Percentiles rank a stretch among this genome's conserved stretches.
phyloP scores from a whole-genome alignment of 176 grass and related monocot genomes.

The Musa beccarii region DNA sequence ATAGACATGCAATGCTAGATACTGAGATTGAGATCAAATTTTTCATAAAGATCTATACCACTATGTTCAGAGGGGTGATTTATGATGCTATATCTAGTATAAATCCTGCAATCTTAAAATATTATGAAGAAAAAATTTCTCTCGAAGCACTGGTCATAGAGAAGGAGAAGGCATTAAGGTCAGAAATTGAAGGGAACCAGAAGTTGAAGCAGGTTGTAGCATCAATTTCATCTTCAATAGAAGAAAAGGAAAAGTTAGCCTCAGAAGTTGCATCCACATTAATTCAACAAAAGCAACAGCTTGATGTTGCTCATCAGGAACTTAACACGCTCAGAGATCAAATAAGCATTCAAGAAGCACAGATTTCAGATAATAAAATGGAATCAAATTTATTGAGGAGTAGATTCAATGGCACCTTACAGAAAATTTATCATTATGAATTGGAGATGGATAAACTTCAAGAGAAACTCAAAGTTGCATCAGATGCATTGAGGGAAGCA shows the following conservation, averaged over 20 bases:
- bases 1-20: conserved; percentile 36
- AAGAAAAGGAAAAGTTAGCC: conserved; percentile 51
- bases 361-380: conserved; percentile 44
- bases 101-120: conserved; percentile 22
- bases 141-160: conserved; percentile 36
- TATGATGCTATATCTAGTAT: neutral
- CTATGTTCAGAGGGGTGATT: conserved; percentile 15
- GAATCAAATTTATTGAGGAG: conserved; percentile 49
- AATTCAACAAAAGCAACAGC: conserved; percentile 56
- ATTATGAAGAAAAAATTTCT: conserved; percentile 30
- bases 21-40: conserved; percentile 4
- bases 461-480: conserved; percentile 33
- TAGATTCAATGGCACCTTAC: conserved; percentile 47
- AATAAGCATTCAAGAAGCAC: conserved; percentile 35
- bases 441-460: conserved; percentile 38
- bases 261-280: conserved; percentile 42
- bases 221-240: conserved; percentile 15
- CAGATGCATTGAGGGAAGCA: conserved; percentile 38
- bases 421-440: conserved; percentile 43
- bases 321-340: conserved; percentile 54
- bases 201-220: conserved; percentile 41
- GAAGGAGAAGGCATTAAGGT: conserved; percentile 36
- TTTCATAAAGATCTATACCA: conserved; percentile 10
- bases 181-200: conserved; percentile 40
- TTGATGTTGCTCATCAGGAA: conserved; percentile 49